A percentile compares a stretch with the other conserved stretches of the same genome.
Evolutionary conservation across 108 stramenopile species (phyloP).

Genomic region (Pelagomonas calceolata): DNA sequence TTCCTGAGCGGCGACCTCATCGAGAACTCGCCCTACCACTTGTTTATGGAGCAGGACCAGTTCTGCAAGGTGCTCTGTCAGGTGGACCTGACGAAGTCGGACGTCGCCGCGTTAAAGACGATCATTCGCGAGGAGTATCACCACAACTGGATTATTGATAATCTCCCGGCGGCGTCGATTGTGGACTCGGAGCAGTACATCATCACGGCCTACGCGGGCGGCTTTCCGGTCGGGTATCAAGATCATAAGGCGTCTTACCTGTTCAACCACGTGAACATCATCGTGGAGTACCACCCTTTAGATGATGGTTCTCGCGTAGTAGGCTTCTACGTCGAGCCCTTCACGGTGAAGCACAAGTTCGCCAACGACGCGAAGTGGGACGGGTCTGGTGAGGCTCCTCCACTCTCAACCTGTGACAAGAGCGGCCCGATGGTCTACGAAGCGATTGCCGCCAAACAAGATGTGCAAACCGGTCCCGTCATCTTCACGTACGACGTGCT

Average conservation of each 20-base stretch:
- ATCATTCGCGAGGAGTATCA: slow-evolving; percentile 71
- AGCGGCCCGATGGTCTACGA: slow-evolving; percentile 33
- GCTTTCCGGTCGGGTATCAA: slow-evolving; percentile 71
- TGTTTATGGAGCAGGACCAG: slow-evolving; percentile 88
- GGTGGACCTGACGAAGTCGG: background rate
- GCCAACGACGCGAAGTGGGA: slow-evolving; percentile 61
- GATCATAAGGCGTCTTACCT: slow-evolving; percentile 58
- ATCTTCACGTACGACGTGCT: slow-evolving; percentile 95
- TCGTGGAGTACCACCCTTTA: slow-evolving; percentile 70
- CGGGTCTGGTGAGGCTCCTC: slow-evolving; percentile 56
- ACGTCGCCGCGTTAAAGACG: slow-evolving; percentile 10
- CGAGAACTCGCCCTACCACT: slow-evolving; percentile 83
- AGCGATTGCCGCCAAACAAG: slow-evolving; percentile 35
- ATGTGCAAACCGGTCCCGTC: slow-evolving; percentile 45
- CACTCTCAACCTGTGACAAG: slow-evolving; percentile 51
- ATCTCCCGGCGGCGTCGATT: slow-evolving; percentile 80
- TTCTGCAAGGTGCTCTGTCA: slow-evolving; percentile 79
- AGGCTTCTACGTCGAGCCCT: slow-evolving; percentile 83
- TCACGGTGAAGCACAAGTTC: slow-evolving; percentile 71
- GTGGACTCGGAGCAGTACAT: slow-evolving; percentile 39
- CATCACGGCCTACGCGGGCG: slow-evolving; percentile 66
- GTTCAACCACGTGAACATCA: slow-evolving; percentile 89
- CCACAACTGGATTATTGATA: slow-evolving; percentile 99
- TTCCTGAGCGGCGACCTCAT: slow-evolving; percentile 92
- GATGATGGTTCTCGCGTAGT: slow-evolving; percentile 84